Evolutionary conservation across 2,329 filamentous ascomycete genomes (phyloP), one percentile per base, ranked within the genome.

Genomic region (Fusarium bulbicola): DNA sequence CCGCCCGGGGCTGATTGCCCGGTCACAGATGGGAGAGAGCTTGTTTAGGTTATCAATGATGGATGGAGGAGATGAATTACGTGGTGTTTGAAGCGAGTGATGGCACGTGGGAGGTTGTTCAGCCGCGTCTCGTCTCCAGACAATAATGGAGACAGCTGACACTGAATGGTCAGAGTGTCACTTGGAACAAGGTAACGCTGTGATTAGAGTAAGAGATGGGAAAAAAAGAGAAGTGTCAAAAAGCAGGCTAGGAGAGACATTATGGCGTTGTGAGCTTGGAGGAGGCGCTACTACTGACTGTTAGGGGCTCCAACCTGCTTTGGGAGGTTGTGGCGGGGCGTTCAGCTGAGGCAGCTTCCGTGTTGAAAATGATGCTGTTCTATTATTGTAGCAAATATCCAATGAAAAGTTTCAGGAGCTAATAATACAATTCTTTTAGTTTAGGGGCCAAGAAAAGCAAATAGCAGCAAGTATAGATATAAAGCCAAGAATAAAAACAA

Each of bases 241-340:
- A 62, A 61, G 50, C 43, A 66, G 46, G 37, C 32, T 54, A 63
- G 52, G 43, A 54, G 46, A 59, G 57, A 72, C 45, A 49, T 59
- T 59, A 70, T 66, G 68, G 70, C 56, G 64, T 74, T 47, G 64
- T 72, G 72, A 71, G 62, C 53, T 58, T 53, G 58, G 57, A 60
- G 72, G 63, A 74, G 72, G 63, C 68, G 72, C 72, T 66, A 70
- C 72, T 57, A 66, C 72, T 64, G 40, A 56, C 68, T 65, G 47
- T 65, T 74, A 65, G 58, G 53, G 72, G 40, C 49, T 72, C 68
- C 53, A 74, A 65, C 71, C 63, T 74, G 71, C 58, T 74, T 74
- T 74, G 40, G 63, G 66, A 54, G 45, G 34, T 54, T 62, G 26
- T 45, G 32, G 70, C 66, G 67, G 71, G 71, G 67, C 70, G 42